phyloP scores from a whole-genome alignment of 2,329 filamentous ascomycete species.

The Xylariomycetidae sp. region DNA sequence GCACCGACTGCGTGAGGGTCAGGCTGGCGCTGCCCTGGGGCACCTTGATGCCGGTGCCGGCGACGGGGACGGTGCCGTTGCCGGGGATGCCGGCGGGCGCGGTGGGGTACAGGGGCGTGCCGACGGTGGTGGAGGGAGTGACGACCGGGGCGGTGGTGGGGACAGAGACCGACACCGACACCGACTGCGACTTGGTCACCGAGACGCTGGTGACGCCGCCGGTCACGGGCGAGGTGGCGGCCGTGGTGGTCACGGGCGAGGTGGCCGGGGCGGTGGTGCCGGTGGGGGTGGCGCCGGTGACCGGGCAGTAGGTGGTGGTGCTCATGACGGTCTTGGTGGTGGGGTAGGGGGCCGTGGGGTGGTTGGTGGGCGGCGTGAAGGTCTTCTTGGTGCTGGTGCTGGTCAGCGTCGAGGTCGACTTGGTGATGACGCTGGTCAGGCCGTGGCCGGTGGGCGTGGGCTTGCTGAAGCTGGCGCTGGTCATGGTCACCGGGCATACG shows the following conservation, averaged over 20 bases:
- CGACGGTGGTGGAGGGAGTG: constrained; percentile 2
- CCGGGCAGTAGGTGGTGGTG: constrained; percentile 3
- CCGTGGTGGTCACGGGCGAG: constrained; percentile 1
- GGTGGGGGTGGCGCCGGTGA: constrained; percentile 4
- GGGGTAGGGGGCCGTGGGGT: constrained; percentile 10
- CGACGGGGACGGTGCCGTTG: constrained; percentile 6
- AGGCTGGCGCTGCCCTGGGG: constrained; percentile 9
- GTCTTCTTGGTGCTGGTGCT: constrained; percentile 21
- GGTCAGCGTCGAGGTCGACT: constrained; percentile 17
- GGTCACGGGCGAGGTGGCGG: background rate
- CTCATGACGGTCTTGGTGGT: constrained; percentile 9
- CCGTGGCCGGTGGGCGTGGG: constrained; percentile 12
- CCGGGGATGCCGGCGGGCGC: constrained; percentile 3
- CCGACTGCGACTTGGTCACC: constrained; percentile 3
- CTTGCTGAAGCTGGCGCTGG: constrained; percentile 15
- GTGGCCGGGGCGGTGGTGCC: constrained; percentile 1
- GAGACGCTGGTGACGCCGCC: background rate
- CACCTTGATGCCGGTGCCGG: constrained; percentile 4
- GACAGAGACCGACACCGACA: constrained; percentile 2
- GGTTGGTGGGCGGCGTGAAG: constrained; percentile 18
- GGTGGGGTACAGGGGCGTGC: constrained; percentile 6
- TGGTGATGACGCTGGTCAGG: constrained; percentile 16
- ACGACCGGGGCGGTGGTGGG: background rate
- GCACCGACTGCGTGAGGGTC: too few species aligned
- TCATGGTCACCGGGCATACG: constrained; percentile 21